Base-by-base conservation (phyloP, 805 yeast genomes). In the Barnettozyma californica region DNA sequence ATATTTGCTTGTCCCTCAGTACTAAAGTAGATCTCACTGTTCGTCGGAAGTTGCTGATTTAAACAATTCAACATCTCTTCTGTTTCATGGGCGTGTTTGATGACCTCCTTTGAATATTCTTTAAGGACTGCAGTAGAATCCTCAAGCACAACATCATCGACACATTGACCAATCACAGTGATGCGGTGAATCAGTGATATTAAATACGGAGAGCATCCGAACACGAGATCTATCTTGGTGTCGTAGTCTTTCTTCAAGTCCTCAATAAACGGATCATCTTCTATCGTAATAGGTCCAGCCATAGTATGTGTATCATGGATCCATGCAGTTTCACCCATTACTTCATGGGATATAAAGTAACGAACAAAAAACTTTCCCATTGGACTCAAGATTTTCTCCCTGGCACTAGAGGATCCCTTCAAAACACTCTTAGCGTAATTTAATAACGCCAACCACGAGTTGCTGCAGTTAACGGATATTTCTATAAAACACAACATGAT, bases 281-380 rank as follows among this genome's bases (percentile, higher is more conserved):
- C 59, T n/a, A 59, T 58, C 9, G 56, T 58, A 9, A 54, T 27
- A 16, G 40, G 51, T 14, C 50, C 40, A 10, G 46, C 21, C 25
- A 36, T 31, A 9, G 47, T 40, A 16, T 46, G 40, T 6, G 25
- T 47, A 29, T 62, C 63, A 38, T 57, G 55, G 18, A 59, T 57
- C 73, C 71, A 69, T 2, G 70, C 72, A 0, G 76, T 71, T 43
- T 69, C 72, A 3, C 74, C 72, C 73, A 72, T 67, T 2, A 72
- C 69, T 48, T 72, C 76, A 52, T 72, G 75, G 13, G 69, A 59
- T 6, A 68, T 62, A 50, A 72, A 67, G 50, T 70, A 71, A 16
- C 72, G 49, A 7, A 67, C 59, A 48, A 70, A 69, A 45, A 71
- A 70, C 27, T 56, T 62, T 10, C 63, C 65, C 46, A 70, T 53